phyloP scores from a whole-genome alignment of 495 filamentous ascomycete genomes.

The Aspergillus indologenus region DNA sequence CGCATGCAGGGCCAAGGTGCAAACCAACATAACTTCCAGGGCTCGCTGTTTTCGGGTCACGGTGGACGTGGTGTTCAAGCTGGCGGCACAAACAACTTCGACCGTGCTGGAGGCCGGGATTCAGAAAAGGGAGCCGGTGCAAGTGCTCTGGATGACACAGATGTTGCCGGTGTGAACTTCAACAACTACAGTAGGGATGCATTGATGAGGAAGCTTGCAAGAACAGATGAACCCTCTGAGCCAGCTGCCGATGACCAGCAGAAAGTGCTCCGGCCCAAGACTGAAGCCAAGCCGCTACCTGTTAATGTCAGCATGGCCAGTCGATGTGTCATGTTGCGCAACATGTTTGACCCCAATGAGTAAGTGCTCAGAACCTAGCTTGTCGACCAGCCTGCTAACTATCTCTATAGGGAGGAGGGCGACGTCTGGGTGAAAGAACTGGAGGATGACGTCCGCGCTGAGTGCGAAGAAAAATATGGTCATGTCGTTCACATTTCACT shows the following conservation, averaged over 20 bases:
- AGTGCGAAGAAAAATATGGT: constrained; percentile 96
- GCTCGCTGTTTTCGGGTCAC: constrained; percentile 88
- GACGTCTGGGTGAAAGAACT: constrained; percentile 89
- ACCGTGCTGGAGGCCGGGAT: constrained; percentile 88
- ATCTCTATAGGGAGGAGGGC: constrained; percentile 67
- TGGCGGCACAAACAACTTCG: constrained; percentile 76
- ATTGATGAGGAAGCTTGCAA: constrained; percentile 94
- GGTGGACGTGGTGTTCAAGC: constrained; percentile 86
- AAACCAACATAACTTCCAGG: constrained; percentile 77
- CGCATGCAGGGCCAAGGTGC: constrained; percentile 77
- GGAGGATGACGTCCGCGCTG: constrained; percentile 87
- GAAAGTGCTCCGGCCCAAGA: constrained; percentile 72
- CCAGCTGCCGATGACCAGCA: constrained; percentile 61
- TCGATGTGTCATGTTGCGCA: constrained; percentile 87
- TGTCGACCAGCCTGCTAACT: constrained; percentile 38
- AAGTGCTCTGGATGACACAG: constrained; percentile 95
- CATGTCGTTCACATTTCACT: constrained; percentile 96
- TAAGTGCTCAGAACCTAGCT: constrained; percentile 50
- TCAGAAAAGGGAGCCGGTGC: constrained; percentile 86
- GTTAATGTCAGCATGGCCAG: constrained; percentile 90
- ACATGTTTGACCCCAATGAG: constrained; percentile 92
- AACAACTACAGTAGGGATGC: constrained; percentile 97
- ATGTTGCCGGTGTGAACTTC: constrained; percentile 98
- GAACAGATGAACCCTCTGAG: constrained; percentile 81
- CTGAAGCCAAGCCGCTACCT: constrained; percentile 75